Percentiles rank a stretch among this genome's conserved stretches.
Conservation (phyloP, 331 rosid genomes). For the Telfairia occidentalis region DNA sequence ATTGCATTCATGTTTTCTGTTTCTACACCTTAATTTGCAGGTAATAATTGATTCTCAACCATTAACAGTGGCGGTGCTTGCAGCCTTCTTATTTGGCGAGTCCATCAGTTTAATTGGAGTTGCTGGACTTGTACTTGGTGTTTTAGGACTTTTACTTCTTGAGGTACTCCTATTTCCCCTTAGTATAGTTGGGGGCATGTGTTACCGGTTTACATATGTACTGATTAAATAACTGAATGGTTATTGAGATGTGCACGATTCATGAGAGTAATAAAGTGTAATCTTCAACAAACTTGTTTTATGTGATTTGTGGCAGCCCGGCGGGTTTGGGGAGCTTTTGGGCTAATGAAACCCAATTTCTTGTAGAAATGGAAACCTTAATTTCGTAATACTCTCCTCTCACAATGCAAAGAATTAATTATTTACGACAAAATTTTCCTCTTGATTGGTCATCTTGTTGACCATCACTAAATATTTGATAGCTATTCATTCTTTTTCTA, state of each 20-base stretch:
- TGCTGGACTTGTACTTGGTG: conserved; percentile 81
- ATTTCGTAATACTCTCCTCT: neutral
- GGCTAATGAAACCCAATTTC: neutral
- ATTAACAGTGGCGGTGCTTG: conserved; percentile 86
- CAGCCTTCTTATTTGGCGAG: conserved; percentile 78
- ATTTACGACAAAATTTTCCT: too few species aligned
- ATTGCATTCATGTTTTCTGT: neutral
- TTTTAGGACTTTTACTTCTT: conserved; percentile 68
- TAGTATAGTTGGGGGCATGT: neutral
- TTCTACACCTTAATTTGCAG: conserved; percentile 24
- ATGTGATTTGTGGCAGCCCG: neutral
- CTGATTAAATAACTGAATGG: neutral
- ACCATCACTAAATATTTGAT: too few species aligned
- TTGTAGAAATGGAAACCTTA: neutral
- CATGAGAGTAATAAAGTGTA: neutral
- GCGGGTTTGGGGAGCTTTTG: neutral
- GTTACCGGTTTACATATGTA: neutral
- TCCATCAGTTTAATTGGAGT: conserved; percentile 79
- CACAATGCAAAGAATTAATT: too few species aligned
- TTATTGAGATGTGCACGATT: neutral
- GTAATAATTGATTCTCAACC: conserved; percentile 95
- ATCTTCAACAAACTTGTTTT: neutral
- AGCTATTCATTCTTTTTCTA: too few species aligned
- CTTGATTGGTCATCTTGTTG: too few species aligned
- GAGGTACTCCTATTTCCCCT: conserved; percentile 40